Evolutionary conservation across 164 flowering plant genomes (phyloP).

Genomic region (Vitis cinerea): DNA sequence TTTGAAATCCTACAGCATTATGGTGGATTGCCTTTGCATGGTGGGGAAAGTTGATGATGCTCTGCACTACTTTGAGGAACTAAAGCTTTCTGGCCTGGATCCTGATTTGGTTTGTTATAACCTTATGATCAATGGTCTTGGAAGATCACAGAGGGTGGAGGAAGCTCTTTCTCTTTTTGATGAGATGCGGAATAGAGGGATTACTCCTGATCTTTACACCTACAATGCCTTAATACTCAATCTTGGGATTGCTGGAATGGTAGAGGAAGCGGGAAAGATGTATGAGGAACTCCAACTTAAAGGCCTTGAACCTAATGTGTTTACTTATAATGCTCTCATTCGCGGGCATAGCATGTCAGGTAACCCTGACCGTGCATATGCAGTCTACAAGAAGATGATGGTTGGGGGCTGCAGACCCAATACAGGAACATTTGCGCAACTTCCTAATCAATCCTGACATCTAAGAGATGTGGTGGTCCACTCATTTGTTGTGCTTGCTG

Average conservation of each 20-base stretch:
- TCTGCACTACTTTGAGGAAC: conserved; percentile 63
- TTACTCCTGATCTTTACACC: conserved; percentile 74
- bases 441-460: conserved; percentile 58
- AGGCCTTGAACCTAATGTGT: conserved; percentile 80
- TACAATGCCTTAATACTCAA: conserved; percentile 73
- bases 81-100: conserved; percentile 60
- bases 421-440: conserved; percentile 76
- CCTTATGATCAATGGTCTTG: conserved; percentile 82
- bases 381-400: conserved; percentile 82
- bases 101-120: conserved; percentile 78
- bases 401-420: conserved; percentile 84
- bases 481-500: background rate
- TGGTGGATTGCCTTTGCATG: conserved; percentile 73
- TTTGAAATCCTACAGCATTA: conserved; percentile 75
- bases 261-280: conserved; percentile 67
- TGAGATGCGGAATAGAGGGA: conserved; percentile 66
- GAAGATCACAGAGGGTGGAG: conserved; percentile 51
- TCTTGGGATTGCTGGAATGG: conserved; percentile 76
- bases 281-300: conserved; percentile 61
- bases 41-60: conserved; percentile 74
- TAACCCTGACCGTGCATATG: conserved; percentile 68
- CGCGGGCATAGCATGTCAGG: conserved; percentile 71
- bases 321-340: conserved; percentile 87
- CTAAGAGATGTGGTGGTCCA: background rate
- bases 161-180: conserved; percentile 70